These are phyloP conservation scores for Kwoniella europaea DNA, from an alignment of 768 basidiomycete genomes.

Conservation along the genomic window DNA sequence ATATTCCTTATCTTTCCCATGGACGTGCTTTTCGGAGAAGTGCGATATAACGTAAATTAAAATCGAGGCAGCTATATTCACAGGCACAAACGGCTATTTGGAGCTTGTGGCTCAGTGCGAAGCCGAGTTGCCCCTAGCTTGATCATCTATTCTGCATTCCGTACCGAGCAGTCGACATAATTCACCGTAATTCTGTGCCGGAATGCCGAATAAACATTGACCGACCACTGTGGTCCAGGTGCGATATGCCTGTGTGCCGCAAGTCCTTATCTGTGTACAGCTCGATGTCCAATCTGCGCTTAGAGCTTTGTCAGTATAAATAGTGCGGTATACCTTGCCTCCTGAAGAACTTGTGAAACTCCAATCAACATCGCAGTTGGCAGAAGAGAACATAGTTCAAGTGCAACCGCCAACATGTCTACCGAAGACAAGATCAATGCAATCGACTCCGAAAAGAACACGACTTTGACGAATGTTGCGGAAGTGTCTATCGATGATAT, in stretches of 20 bases:
- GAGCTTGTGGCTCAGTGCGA: not conserved
- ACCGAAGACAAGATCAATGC: conserved; percentile 1
- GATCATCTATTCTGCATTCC: not conserved
- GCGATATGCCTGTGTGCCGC: not conserved
- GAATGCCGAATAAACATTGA: not conserved
- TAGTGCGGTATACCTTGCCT: not conserved
- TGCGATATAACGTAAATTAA: conserved; percentile 5
- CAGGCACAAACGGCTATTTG: not conserved
- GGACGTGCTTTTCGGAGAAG: conserved; percentile 8
- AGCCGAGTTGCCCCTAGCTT: conserved; percentile 4
- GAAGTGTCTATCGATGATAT: conserved; percentile 1
- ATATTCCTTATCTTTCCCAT: not conserved
- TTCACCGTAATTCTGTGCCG: not conserved
- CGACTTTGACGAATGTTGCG: not conserved
- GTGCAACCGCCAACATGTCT: not conserved
- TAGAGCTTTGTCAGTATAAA: not conserved
- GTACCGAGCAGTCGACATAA: not conserved
- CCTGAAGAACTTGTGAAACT: not conserved
- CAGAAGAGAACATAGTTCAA: not conserved
- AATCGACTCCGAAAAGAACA: conserved; percentile 6
- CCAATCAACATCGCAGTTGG: not conserved
- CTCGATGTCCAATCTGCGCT: not conserved
- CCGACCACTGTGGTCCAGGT: not conserved
- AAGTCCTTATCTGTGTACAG: not conserved
- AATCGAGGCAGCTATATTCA: not conserved